Conservation (phyloP, 768 basidiomycete genomes). For the Boletus reticuloceps region DNA sequence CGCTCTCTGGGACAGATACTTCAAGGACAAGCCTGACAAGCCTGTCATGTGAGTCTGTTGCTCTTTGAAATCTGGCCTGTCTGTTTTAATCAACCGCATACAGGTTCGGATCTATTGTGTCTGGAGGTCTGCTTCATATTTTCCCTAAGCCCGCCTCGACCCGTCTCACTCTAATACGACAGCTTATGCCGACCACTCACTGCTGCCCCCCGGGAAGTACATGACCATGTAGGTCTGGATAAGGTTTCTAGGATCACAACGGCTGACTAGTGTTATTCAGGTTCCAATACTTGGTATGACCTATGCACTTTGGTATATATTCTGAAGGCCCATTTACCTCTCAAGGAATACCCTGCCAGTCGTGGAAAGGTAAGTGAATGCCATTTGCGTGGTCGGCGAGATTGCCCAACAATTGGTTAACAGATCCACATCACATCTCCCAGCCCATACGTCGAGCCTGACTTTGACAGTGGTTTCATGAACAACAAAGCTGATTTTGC, state of each 20-base stretch:
- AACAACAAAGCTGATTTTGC: constrained; percentile 76
- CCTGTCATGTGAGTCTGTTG: constrained; percentile 55
- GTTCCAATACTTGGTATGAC: constrained; percentile 26
- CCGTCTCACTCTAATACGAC: background rate
- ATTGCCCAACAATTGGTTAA: background rate
- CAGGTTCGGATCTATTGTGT: constrained; percentile 65
- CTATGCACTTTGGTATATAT: background rate
- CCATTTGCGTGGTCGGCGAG: background rate
- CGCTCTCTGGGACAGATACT: constrained; percentile 63
- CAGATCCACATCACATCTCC: constrained; percentile 62
- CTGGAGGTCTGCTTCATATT: constrained; percentile 40
- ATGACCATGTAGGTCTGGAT: constrained; percentile 59
- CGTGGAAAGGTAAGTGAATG: constrained; percentile 54
- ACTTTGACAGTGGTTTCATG: constrained; percentile 77
- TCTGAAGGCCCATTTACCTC: background rate
- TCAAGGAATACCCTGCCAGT: constrained; percentile 63
- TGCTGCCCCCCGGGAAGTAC: constrained; percentile 70
- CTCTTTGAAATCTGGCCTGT: background rate
- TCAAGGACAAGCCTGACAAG: constrained; percentile 80
- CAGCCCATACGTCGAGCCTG: constrained; percentile 61
- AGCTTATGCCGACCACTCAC: constrained; percentile 69
- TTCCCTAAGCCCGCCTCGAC: background rate
- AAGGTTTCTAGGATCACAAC: constrained; percentile 17
- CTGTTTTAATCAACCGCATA: background rate
- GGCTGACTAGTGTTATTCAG: too few species aligned